These are phyloP conservation scores for Fusarium continuum DNA, from an alignment of 2,329 filamentous ascomycete genomes.

Conservation along the genomic window DNA sequence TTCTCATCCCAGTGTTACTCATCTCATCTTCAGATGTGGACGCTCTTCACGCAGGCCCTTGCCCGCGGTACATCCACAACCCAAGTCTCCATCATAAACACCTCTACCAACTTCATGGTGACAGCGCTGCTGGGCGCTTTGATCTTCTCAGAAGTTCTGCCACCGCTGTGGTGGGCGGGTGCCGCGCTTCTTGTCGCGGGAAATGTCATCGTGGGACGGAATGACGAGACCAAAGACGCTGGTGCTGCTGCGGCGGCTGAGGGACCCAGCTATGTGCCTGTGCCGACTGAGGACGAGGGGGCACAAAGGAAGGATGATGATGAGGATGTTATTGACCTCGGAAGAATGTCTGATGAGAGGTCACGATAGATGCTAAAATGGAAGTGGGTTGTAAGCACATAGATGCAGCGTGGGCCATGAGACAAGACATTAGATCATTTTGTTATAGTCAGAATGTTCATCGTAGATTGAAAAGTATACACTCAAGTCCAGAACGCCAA, in stretches of 20 bases:
- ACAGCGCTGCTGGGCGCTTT: conserved; percentile 75
- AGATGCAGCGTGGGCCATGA: too few relatives aligned
- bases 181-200: conserved; percentile 77
- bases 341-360: conserved; percentile 38
- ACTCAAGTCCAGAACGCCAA: conserved; percentile 37
- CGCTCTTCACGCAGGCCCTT: conserved; percentile 81
- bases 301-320: conserved; percentile 43
- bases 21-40: conserved; percentile 71
- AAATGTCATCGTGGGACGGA: conserved; percentile 79
- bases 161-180: conserved; percentile 80
- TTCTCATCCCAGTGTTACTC: not conserved
- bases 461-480: conserved; percentile 12
- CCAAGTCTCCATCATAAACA: conserved; percentile 84
- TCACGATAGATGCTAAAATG: conserved; percentile 7
- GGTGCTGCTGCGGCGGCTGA: conserved; percentile 34
- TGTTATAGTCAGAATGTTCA: not conserved
- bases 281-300: conserved; percentile 41
- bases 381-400: not conserved
- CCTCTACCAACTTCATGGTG: conserved; percentile 81
- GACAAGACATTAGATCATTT: not conserved
- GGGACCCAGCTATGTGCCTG: conserved; percentile 43
- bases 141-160: conserved; percentile 77
- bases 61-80: conserved; percentile 78
- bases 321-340: conserved; percentile 50
- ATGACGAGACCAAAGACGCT: conserved; percentile 62